Base-by-base conservation (phyloP, 2,329 filamentous ascomycete genomes). In the Trichoderma lentiforme region DNA sequence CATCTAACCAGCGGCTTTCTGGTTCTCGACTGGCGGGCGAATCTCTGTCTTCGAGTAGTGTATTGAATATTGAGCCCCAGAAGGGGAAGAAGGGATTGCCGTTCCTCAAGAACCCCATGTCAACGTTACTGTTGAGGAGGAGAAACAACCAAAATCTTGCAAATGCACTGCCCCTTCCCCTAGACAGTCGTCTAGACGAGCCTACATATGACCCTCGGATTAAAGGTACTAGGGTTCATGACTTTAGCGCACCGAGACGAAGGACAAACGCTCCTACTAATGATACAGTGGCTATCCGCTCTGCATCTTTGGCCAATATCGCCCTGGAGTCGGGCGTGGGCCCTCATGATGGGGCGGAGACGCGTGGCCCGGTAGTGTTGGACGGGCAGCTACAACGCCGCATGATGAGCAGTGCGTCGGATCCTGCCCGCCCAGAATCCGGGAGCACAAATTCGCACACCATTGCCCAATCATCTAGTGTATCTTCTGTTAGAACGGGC, bases 191-290 rank as follows among this genome's bases (percentile, higher is more conserved):
- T 8, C 75, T 79, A 0, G 83, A 84, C 15, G 85, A 86, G 75
- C 83, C 84, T 6, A 79, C 81, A 24, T 90, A 91, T 75, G 89
- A 91, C 75, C 89, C 89, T 21, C 85, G 88, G 11, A 92, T 92
- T 74, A 86, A 85, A 76, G 90, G 88, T 63, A 92, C 87, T 8
- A 84, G 85, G 61, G 86, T 91, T 64, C 90, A 92, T 77, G 90
- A 90, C 78, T 92, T 91, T 76, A 91, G 89, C 76, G 88, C 87
- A 0, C 89, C 89, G 1, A 83, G 88, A 64, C 84, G 84, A 28
- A 85, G 82, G 73, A 84, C 73, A 9, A 77, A 74, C 30, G 74
- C 74, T 7, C 60, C 73, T 65, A 28, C 21, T 47, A 26, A 73
- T 74, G 71, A 72, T 67, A 71, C 39, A 26, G 69, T 70, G 58